Evolutionary conservation across 495 filamentous ascomycete species (phyloP), one percentile per base, ranked within the genome.

Genomic region (Evernia prunastri): DNA sequence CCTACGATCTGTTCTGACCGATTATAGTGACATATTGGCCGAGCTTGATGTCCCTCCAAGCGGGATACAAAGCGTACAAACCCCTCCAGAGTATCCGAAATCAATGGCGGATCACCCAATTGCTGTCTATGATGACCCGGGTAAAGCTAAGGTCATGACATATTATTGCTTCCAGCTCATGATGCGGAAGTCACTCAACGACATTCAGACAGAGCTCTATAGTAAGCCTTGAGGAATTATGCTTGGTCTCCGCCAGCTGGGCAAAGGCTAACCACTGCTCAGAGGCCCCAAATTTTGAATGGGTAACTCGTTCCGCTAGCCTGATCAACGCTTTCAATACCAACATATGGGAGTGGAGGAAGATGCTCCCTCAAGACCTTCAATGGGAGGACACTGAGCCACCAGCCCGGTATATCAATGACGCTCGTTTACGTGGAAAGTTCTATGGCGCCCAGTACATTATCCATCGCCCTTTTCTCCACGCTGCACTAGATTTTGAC

Each of bases 391-490:
- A 89, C 56, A 69, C 70, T 4, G 87, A 92, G 47, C 77, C 79
- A 3, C 90, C 89, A 3, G 79, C 91, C 3, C 67, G 64, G 3
- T 87, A 96, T 36, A 94, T 98, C 61, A 87, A 96, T 29, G 80
- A 81, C 10, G 93, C 94, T 23, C 86, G 94, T 7, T 80, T 97
- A 58, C 85, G 94, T 35, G 94, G 90, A 9, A 98, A 98, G 70
- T 97, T 93, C 74, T 97, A 91, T 76, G 94, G 94, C 29, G 93
- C 91, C 0, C 82, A 85, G 49, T 92, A 96, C 56, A 92, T 98
- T 71, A 92, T 94, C 20, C 88, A 93, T 71, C 82, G 94, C 42
- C 90, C 89, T 3, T 89, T 94, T 65, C 74, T 98, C 18, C 83
- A 85, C 63, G 73, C 86, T 70, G 78, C 82, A 63, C 74, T 93